phyloP scores from a whole-genome alignment of 1,284 basidiomycete genomes.

The Flammula alnicola region DNA sequence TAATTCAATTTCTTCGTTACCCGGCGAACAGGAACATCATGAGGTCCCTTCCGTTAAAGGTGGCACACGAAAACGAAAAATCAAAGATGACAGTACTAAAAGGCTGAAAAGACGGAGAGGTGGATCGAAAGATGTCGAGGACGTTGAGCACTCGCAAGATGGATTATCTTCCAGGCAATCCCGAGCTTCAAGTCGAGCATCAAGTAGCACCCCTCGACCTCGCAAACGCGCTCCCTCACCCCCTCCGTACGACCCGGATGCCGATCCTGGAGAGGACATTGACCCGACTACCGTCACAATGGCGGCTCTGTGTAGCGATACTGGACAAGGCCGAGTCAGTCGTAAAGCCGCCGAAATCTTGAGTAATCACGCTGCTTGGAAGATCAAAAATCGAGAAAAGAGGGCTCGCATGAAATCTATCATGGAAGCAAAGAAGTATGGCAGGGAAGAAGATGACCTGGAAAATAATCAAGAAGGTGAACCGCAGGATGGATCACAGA shows the following conservation, averaged over 20 bases:
- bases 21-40: constrained; percentile 2
- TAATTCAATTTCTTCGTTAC: neutral
- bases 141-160: constrained; percentile 17
- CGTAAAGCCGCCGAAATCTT: constrained; percentile 71
- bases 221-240: constrained; percentile 46
- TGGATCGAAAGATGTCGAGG: constrained; percentile 7
- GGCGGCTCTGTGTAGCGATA: constrained; percentile 75
- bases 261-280: constrained; percentile 72
- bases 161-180: constrained; percentile 13
- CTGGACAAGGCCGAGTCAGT: constrained; percentile 73
- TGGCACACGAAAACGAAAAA: constrained; percentile 8
- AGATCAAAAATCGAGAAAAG: constrained; percentile 64
- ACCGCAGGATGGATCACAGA: constrained; percentile 6
- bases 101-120: constrained; percentile 13
- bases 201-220: constrained; percentile 25
- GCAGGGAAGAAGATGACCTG: constrained; percentile 50
- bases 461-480: constrained; percentile 41
- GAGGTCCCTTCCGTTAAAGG: constrained; percentile 2
- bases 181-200: constrained; percentile 24
- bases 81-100: constrained; percentile 4
- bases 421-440: constrained; percentile 77
- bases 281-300: constrained; percentile 81
- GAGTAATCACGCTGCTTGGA: constrained; percentile 72
- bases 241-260: constrained; percentile 58
- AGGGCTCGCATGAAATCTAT: constrained; percentile 59